A percentile compares a stretch with the other conserved stretches of the same genome.
Evolutionary conservation across 257 asterid species (phyloP).

Genomic region (Capsicum chinense): DNA sequence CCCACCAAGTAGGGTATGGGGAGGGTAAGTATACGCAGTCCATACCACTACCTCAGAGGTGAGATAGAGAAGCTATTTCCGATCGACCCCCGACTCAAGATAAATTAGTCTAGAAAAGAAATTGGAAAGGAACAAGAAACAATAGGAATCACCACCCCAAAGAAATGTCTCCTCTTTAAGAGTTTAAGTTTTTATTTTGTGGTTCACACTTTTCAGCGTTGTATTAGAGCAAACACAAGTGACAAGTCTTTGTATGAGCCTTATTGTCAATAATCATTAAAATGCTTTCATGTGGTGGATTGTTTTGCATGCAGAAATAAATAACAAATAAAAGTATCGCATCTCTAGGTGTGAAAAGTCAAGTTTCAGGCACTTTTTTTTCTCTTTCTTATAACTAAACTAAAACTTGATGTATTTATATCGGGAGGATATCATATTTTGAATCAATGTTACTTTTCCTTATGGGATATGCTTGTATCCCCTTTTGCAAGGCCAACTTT

Average conservation of each 20-base stretch:
- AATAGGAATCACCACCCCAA: no score
- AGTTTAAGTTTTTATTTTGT: not conserved
- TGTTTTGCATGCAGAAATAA: not conserved
- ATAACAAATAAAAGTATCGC: conserved; percentile 11
- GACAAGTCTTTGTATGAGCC: not conserved
- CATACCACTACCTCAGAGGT: no score
- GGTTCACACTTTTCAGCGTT: not conserved
- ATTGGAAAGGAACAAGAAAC: no score
- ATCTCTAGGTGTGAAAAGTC: not conserved
- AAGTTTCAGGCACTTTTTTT: not conserved
- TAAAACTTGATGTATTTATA: not conserved
- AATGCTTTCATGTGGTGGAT: conserved; percentile 11
- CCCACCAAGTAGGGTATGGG: no score
- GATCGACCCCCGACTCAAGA: no score
- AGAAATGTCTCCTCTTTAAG: not conserved
- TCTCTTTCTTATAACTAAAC: not conserved
- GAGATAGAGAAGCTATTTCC: no score
- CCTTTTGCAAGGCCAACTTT: conserved; percentile 8
- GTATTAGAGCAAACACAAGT: conserved; percentile 4
- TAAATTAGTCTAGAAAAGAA: no score
- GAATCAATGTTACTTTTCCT: not conserved
- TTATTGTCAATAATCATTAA: not conserved
- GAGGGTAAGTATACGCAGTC: no score
- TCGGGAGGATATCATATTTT: not conserved
- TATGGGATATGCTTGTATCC: not conserved